These are phyloP conservation scores for Takakia lepidozioides DNA, from an alignment of 225 moss, liverwort and hornwort species.

Conservation along the genomic window DNA sequence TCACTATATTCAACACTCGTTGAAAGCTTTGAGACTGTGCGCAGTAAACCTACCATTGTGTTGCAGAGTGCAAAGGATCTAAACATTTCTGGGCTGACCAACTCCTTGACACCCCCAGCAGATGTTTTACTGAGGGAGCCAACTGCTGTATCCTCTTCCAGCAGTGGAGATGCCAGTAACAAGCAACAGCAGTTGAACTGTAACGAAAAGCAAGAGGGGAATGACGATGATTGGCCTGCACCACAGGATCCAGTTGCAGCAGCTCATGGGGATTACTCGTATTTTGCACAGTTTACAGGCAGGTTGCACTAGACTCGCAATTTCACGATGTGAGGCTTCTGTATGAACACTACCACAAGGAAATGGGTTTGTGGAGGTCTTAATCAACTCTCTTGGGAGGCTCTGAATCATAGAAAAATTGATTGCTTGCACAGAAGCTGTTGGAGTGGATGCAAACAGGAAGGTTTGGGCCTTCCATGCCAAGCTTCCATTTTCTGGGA, in stretches of 20 bases:
- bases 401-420: too few relatives aligned
- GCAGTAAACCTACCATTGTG: neutral
- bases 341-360: neutral
- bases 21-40: constrained; percentile 27
- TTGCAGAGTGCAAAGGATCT: neutral
- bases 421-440: too few relatives aligned
- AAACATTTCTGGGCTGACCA: constrained; percentile 16
- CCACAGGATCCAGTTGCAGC: constrained; percentile 33
- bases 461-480: too few relatives aligned
- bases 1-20: constrained; percentile 53
- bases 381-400: too few relatives aligned
- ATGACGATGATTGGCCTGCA: constrained; percentile 8
- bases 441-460: too few relatives aligned
- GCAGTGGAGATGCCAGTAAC: neutral
- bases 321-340: neutral
- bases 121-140: neutral
- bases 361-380: too few relatives aligned
- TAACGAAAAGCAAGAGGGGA: constrained; percentile 4
- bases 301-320: neutral
- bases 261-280: constrained; percentile 28
- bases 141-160: neutral
- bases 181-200: constrained; percentile 4
- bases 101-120: constrained; percentile 8
- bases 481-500: too few relatives aligned
- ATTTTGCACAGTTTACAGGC: constrained; percentile 32